These are phyloP conservation scores for Argentina anserina DNA, from an alignment of 306 rosid genomes.

Conservation along the genomic window DNA sequence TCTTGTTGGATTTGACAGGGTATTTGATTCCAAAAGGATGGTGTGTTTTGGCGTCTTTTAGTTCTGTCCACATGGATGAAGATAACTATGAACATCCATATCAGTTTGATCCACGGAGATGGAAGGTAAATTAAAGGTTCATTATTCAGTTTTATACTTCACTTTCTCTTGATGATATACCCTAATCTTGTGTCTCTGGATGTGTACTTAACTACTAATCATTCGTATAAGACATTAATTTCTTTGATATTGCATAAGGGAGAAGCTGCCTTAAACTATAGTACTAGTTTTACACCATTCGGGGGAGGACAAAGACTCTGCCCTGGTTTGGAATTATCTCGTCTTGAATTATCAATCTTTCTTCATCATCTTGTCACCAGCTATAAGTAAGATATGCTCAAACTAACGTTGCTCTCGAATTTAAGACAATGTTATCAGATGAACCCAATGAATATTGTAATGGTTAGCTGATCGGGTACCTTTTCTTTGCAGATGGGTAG, in stretches of 20 bases:
- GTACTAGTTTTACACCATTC: conserved; percentile 57
- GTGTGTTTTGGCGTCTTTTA: conserved; percentile 79
- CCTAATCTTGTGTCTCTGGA: background rate
- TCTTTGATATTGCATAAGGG: conserved; percentile 28
- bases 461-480: background rate
- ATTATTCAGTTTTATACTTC: background rate
- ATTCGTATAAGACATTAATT: background rate
- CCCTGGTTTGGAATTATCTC: conserved; percentile 83
- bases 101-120: conserved; percentile 81
- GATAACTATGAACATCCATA: conserved; percentile 60
- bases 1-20: conserved; percentile 40
- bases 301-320: conserved; percentile 95
- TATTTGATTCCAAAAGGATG: conserved; percentile 62
- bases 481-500: conserved; percentile 52
- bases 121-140: conserved; percentile 61
- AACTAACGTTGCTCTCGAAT: background rate
- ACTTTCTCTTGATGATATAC: background rate
- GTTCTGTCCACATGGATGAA: conserved; percentile 71
- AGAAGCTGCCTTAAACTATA: conserved; percentile 36
- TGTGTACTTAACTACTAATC: background rate
- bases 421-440: background rate
- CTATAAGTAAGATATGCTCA: conserved; percentile 21
- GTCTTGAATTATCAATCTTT: conserved; percentile 43
- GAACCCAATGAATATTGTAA: background rate
- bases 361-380: conserved; percentile 40